Conservation (phyloP, 495 filamentous ascomycete species). For the Neurospora sp. region DNA sequence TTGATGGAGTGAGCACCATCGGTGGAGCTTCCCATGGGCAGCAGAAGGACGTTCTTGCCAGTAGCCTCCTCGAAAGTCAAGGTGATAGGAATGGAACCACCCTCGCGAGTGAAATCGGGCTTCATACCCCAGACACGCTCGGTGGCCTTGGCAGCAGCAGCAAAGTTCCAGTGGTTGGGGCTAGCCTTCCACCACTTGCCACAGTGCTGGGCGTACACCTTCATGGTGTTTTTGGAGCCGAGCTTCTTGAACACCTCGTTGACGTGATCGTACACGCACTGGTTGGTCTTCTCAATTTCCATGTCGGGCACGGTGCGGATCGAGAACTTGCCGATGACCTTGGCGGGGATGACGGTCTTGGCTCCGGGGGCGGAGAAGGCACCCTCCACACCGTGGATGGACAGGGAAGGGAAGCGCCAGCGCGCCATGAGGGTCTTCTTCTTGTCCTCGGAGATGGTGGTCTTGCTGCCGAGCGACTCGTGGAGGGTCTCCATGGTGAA, state of each 20-base stretch:
- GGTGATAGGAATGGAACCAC: conserved; percentile 93
- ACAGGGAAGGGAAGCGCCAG: conserved; percentile 90
- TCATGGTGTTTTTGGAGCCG: conserved; percentile 79
- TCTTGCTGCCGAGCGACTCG: conserved; percentile 78
- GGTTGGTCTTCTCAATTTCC: conserved; percentile 81
- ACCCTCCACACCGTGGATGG: conserved; percentile 93
- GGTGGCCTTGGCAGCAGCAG: conserved; percentile 82
- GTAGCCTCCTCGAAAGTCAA: conserved; percentile 96
- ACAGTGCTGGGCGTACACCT: conserved; percentile 69
- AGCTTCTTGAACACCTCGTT: conserved; percentile 71
- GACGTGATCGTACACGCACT: conserved; percentile 70
- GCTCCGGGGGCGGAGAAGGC: conserved; percentile 89
- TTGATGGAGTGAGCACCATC: conserved; percentile 96
- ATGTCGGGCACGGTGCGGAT: conserved; percentile 97
- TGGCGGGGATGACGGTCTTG: conserved; percentile 97
- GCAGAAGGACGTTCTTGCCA: conserved; percentile 92
- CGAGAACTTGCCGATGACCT: conserved; percentile 95
- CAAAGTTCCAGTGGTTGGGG: conserved; percentile 98
- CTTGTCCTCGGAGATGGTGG: conserved; percentile 74
- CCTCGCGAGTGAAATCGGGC: conserved; percentile 93
- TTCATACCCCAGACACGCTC: conserved; percentile 84
- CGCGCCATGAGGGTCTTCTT: conserved; percentile 86
- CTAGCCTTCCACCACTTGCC: conserved; percentile 98
- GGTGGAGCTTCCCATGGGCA: conserved; percentile 95
- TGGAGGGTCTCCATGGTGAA: conserved; percentile 95